A percentile compares a stretch with the other conserved stretches of the same genome.
Evolutionary conservation across 176 grass and related monocot species (phyloP).

Genomic region (Olyra latifolia): DNA sequence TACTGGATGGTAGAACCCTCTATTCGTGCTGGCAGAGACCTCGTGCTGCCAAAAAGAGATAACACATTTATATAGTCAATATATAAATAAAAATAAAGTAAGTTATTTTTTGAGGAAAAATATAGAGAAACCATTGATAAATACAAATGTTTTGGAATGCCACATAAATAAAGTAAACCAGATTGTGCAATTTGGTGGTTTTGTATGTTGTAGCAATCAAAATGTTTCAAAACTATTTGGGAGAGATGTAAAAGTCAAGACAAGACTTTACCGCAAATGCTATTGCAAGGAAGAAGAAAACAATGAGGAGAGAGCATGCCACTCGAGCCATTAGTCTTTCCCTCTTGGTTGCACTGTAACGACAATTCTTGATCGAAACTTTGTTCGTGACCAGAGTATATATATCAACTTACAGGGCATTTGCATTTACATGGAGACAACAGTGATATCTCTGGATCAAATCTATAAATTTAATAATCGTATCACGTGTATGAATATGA

Average conservation of each 20-base stretch:
- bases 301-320: neutral
- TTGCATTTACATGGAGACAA: too few relatives aligned
- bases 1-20: conserved; percentile 5
- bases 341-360: neutral
- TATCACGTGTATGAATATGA: too few relatives aligned
- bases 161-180: too few relatives aligned
- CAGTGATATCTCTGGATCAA: too few relatives aligned
- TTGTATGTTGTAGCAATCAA: too few relatives aligned
- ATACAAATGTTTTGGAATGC: neutral
- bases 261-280: conserved; percentile 3
- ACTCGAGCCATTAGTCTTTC: conserved; percentile 15
- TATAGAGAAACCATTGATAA: neutral
- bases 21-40: neutral
- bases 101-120: neutral
- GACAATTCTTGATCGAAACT: neutral
- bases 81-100: neutral
- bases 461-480: too few relatives aligned
- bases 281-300: conserved; percentile 27
- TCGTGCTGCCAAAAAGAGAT: neutral
- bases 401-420: too few relatives aligned
- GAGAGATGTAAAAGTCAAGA: too few relatives aligned
- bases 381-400: too few relatives aligned
- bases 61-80: neutral
- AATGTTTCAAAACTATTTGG: too few relatives aligned
- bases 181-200: too few relatives aligned